Base-by-base conservation (phyloP, 1,284 basidiomycete species). In the Cystodermella granulosa region DNA sequence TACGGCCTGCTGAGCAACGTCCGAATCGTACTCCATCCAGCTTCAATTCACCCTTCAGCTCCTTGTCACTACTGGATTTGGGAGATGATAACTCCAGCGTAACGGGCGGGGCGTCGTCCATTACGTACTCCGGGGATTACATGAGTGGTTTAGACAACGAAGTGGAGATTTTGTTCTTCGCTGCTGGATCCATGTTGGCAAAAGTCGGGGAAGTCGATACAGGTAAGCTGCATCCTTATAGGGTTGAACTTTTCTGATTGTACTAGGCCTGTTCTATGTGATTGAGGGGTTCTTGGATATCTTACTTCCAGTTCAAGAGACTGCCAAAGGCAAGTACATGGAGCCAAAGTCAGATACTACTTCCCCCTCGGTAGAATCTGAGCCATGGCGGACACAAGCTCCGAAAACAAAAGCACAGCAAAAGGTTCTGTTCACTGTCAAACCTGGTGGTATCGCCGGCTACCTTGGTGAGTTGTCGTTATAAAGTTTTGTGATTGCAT, bases 271-370 rank as follows among this genome's bases (percentile, higher is more conserved):
- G 21, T 99, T 95, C 74, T 99, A 95, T 59, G 93, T 98, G 36
- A 96, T 99, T 40, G 96, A 98, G 54, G 95, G 95, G 0, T 93
- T 97, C 66, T 71, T 99, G 34, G 95, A 99, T 58, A 92, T 98
- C 36, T 72, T 89, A 24, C 72, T 95, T 36, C 89, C 90, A 3
- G 53, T 56, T 2, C 67, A 72, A 2, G 71, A 79, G 11, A 47
- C 54, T 4, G 51, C 45, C 46, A 61, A 55, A 14, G 26, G n/a
- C 8, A 31, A 31, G 21, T 51, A 15, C 8, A 18, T 31, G 18
- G 24, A 42, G 11, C 22, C 23, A 18, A 49, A 46, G 17, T 15
- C 36, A 39, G n/a, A 26, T 13, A 24, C 17, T 14, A 14, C 28
- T 13, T 36, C 14, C 20, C 11, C 21, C 4, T 28, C 41, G 11